Evolutionary conservation across 441 rosid genomes (phyloP).

Genomic region (Gossypium aridum): DNA sequence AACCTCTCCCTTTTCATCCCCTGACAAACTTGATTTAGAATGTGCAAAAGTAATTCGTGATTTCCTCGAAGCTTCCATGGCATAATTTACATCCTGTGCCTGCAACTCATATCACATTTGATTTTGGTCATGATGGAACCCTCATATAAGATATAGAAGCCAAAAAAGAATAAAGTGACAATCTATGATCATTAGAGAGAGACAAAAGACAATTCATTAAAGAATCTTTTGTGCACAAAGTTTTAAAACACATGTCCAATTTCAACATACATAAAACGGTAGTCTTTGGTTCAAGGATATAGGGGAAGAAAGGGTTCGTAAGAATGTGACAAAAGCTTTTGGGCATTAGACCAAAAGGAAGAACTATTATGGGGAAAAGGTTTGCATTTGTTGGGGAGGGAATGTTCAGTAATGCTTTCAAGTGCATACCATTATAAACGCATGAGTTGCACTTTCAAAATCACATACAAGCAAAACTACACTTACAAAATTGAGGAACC

Average conservation of each 20-base stretch:
- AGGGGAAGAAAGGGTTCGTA: not conserved
- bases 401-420: not conserved
- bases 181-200: not conserved
- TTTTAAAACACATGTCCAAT: not conserved
- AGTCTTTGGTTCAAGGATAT: not conserved
- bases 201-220: not conserved
- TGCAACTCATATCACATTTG: conserved; percentile 29
- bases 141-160: not conserved
- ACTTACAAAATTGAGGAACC: conserved; percentile 86
- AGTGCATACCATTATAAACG: not conserved
- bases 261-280: not conserved
- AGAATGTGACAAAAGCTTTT: not conserved
- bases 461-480: conserved; percentile 6
- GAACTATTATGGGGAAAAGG: not conserved
- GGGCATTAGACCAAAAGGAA: not conserved
- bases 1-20: conserved; percentile 49
- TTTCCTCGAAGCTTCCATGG: conserved; percentile 24
- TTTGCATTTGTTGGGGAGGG: not conserved
- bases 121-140: conserved; percentile 2
- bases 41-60: conserved; percentile 63
- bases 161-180: not conserved
- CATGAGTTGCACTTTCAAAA: not conserved
- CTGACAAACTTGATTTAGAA: conserved; percentile 43
- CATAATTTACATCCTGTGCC: conserved; percentile 73
- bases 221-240: not conserved